Evolutionary conservation across 83 land plant species (phyloP).

Genomic region (Picea mariana): DNA sequence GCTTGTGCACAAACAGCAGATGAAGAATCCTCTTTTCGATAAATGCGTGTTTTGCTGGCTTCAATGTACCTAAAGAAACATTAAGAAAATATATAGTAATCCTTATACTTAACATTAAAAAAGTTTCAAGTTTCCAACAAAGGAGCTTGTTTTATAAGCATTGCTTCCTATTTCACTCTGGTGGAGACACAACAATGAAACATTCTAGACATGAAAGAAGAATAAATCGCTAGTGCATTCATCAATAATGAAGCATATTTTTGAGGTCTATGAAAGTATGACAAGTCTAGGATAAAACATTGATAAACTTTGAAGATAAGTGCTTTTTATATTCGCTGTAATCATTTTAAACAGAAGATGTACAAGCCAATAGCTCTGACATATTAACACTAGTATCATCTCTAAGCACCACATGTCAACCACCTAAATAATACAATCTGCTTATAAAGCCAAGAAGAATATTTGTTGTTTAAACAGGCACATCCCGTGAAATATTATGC

Average conservation of each 20-base stretch:
- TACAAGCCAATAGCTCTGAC: not conserved
- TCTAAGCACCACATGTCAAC: not conserved
- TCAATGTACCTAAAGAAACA: slow-evolving; percentile 83
- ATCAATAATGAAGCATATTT: too few relatives aligned
- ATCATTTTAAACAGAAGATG: not conserved
- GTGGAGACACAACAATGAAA: not conserved
- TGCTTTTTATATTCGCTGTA: not conserved
- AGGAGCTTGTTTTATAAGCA: not conserved
- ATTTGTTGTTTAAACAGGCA: not conserved
- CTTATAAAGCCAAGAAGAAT: not conserved
- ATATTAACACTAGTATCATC: not conserved
- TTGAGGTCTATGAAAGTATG: too few relatives aligned
- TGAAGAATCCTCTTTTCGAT: slow-evolving; percentile 50
- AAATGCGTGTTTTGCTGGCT: slow-evolving; percentile 90
- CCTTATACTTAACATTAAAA: not conserved
- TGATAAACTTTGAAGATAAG: not conserved
- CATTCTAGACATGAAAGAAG: not conserved
- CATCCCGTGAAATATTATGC: not conserved
- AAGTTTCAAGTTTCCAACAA: not conserved
- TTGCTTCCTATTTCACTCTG: not conserved
- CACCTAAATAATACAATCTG: not conserved
- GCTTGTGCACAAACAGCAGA: slow-evolving; percentile 57
- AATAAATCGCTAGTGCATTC: not conserved
- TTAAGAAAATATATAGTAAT: too few relatives aligned
- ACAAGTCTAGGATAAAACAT: too few relatives aligned